phyloP scores from a whole-genome alignment of 345 rosid genomes.

The Brassica juncea region DNA sequence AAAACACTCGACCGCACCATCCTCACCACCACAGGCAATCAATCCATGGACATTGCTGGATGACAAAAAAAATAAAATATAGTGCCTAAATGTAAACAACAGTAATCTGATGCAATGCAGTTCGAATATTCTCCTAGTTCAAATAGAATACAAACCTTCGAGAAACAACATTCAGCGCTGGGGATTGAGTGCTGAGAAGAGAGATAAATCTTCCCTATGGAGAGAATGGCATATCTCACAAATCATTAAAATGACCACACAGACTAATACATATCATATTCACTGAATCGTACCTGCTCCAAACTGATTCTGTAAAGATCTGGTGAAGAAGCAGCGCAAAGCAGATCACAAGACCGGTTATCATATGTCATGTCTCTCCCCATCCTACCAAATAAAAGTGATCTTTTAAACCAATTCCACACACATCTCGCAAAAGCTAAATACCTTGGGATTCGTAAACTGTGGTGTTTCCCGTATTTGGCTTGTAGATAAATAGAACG shows the following conservation, averaged over 20 bases:
- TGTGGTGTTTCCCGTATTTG: constrained; percentile 85
- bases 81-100: constrained; percentile 27
- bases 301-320: constrained; percentile 87
- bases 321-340: constrained; percentile 96
- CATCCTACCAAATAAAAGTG: constrained; percentile 54
- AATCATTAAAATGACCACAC: constrained; percentile 18
- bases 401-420: neutral
- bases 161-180: constrained; percentile 89
- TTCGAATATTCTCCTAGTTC: neutral
- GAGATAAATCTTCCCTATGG: constrained; percentile 81
- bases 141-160: constrained; percentile 59
- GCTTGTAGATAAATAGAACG: constrained; percentile 87
- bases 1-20: constrained; percentile 92
- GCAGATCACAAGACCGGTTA: constrained; percentile 90
- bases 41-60: constrained; percentile 84
- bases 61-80: constrained; percentile 24
- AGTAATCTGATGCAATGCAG: constrained; percentile 2
- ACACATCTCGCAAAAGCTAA: constrained; percentile 12
- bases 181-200: constrained; percentile 74
- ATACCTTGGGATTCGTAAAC: constrained; percentile 85
- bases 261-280: neutral
- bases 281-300: constrained; percentile 62
- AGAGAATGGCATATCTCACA: constrained; percentile 10
- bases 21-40: constrained; percentile 98
- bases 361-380: constrained; percentile 89